Evolutionary conservation across 2,329 filamentous ascomycete genomes (phyloP).

Genomic region (Monosporascus cannonballus): DNA sequence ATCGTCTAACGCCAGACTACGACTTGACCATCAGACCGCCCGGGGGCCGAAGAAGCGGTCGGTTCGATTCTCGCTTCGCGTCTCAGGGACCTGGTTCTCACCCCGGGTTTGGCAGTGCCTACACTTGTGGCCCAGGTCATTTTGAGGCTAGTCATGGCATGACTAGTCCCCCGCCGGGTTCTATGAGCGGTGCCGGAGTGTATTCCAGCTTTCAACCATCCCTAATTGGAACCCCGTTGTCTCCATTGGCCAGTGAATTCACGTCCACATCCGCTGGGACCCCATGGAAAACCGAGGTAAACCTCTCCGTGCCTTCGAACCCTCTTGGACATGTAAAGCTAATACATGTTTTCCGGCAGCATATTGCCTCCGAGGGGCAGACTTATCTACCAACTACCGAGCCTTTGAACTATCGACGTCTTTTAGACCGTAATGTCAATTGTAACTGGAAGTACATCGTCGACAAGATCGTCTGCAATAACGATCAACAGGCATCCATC

Average conservation of each 20-base stretch:
- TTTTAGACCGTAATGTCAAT: slow-evolving; percentile 91
- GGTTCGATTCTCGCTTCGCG: slow-evolving; percentile 37
- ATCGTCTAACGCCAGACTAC: slow-evolving; percentile 42
- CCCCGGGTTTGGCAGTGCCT: slow-evolving; percentile 25
- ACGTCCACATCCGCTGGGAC: slow-evolving; percentile 44
- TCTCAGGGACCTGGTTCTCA: slow-evolving; percentile 27
- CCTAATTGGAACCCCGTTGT: slow-evolving; percentile 52
- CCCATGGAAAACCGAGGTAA: slow-evolving; percentile 52
- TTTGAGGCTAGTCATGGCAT: slow-evolving; percentile 31
- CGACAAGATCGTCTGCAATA: slow-evolving; percentile 98
- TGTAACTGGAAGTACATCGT: slow-evolving; percentile 99
- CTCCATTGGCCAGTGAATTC: slow-evolving; percentile 70
- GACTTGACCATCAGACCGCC: slow-evolving; percentile 40
- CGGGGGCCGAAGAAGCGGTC: slow-evolving; percentile 37
- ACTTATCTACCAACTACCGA: slow-evolving; percentile 84
- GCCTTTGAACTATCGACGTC: slow-evolving; percentile 90
- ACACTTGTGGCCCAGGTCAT: slow-evolving; percentile 25
- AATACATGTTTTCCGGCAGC: slow-evolving; percentile 28
- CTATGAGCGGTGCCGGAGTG: slow-evolving; percentile 25
- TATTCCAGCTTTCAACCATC: slow-evolving; percentile 21
- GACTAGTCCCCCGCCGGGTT: slow-evolving; percentile 25
- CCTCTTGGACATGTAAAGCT: slow-evolving; percentile 11
- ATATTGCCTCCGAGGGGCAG: slow-evolving; percentile 50
- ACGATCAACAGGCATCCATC: slow-evolving; percentile 97
- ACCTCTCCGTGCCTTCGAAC: slow-evolving; percentile 10